Evolutionary conservation across 2,329 filamentous ascomycete genomes (phyloP), one percentile per base, ranked within the genome.

Genomic region (Nectriaceae sp.): DNA sequence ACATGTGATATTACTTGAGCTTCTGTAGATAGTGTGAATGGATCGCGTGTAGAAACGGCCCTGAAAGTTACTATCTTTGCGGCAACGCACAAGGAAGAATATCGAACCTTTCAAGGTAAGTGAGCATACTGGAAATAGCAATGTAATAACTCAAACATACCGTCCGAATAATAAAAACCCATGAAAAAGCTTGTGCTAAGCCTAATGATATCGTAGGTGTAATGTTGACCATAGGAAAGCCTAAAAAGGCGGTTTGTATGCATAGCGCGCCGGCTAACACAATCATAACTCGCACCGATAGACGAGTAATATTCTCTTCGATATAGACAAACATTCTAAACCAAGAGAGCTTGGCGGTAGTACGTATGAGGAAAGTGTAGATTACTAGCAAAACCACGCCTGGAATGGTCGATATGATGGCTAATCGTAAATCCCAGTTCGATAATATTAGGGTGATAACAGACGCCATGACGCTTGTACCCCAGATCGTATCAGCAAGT

Each of bases 131-230:
- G 1, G 3, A 0, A n/a, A 0, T 8, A 1, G 5, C 0, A 0
- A 2, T 2, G 5, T 4, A 3, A 20, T 5, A 5, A 4, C 4
- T 8, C 1, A 31, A 31, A 55, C 66, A 4, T 54, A 74, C 70
- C 6, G 61, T 52, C 37, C 63, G 60, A 3, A 67, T 61, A 0
- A 54, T 56, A 21, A 67, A 72, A 44, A 62, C 69, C 70, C 71
- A 75, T 2, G 62, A 56, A 0, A 59, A 47, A 0, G 65, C 64
- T 19, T 73, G 74, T 0, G 53, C 39, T 0, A 63, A 19, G 0
- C 64, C 69, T 2, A 69, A 33, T 0, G 53, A 13, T 1, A 70
- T 5, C 0, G 54, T 53, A 1, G 53, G 29, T 3, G 49, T 26
- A 10, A 62, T 4, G 0, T 54, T 36, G 3, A 44, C 52, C 4